Conservation (phyloP, 1,139 yeast genomes). For the Kodamaea fungicola region DNA sequence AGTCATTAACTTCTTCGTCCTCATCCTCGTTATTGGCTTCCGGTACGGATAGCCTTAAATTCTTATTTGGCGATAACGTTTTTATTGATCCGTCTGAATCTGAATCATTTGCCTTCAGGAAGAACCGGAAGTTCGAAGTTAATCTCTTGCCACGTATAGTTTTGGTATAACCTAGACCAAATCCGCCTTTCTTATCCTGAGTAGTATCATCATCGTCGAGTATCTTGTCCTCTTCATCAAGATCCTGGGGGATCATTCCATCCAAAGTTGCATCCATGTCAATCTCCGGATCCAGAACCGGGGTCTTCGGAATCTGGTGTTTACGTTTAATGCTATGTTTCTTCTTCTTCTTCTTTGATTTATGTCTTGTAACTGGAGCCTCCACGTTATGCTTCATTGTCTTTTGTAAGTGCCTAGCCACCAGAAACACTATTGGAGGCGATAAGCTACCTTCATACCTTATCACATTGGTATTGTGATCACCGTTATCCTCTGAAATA, state of each 20-base stretch:
- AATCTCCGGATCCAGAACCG: background rate
- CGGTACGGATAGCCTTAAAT: slow-evolving; percentile 12
- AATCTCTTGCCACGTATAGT: slow-evolving; percentile 15
- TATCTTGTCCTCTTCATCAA: background rate
- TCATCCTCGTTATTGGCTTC: slow-evolving; percentile 11
- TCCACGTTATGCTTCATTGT: slow-evolving; percentile 4
- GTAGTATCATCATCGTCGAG: background rate
- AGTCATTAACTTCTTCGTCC: slow-evolving; percentile 10
- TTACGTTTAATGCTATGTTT: background rate
- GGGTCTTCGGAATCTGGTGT: background rate
- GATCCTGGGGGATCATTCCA: background rate
- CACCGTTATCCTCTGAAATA: slow-evolving; percentile 25
- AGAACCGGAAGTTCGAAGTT: slow-evolving; percentile 21
- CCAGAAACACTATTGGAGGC: slow-evolving; percentile 35
- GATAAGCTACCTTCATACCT: slow-evolving; percentile 15
- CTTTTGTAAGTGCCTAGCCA: slow-evolving; percentile 20
- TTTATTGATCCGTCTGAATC: slow-evolving; percentile 20
- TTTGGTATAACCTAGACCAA: slow-evolving; percentile 13
- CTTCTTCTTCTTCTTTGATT: background rate
- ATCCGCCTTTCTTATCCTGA: background rate
- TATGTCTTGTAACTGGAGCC: background rate
- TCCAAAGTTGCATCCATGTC: background rate
- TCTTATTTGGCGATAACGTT: slow-evolving; percentile 10
- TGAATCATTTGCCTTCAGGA: slow-evolving; percentile 13
- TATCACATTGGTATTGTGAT: slow-evolving; percentile 4